phyloP scores from a whole-genome alignment of 2,329 filamentous ascomycete species.

The Gaeumannomyces tritici region DNA sequence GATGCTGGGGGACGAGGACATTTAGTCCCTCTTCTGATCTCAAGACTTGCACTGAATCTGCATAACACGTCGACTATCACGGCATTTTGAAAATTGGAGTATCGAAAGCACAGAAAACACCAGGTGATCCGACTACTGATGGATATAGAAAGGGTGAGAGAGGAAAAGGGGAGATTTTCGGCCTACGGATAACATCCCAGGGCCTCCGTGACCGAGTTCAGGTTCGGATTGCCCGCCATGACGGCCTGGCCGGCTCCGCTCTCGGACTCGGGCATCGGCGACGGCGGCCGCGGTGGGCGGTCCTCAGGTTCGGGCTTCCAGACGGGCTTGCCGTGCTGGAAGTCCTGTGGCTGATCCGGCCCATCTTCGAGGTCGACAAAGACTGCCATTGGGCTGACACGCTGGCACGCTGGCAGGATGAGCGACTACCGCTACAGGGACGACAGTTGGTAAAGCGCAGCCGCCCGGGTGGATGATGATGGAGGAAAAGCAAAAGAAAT shows the following conservation, averaged over 20 bases:
- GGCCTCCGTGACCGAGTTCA: conserved; percentile 50
- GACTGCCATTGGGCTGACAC: conserved; percentile 20
- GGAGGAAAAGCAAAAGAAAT: neutral
- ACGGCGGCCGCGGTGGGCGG: conserved; percentile 8
- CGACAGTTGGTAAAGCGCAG: conserved; percentile 2
- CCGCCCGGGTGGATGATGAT: neutral
- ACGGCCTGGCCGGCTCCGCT: conserved; percentile 17
- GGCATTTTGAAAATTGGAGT: neutral
- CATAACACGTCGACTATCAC: neutral
- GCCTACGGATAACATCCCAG: conserved; percentile 62
- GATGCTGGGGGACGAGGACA: conserved; percentile 45
- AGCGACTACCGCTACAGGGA: conserved; percentile 3
- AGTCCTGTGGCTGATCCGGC: conserved; percentile 15
- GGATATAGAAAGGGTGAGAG: neutral
- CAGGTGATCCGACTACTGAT: neutral
- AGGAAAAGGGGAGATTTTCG: conserved; percentile 19
- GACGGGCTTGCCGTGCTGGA: conserved; percentile 13
- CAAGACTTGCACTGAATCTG: neutral
- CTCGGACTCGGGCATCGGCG: conserved; percentile 2
- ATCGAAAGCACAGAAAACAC: neutral
- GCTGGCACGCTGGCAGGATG: neutral
- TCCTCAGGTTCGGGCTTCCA: conserved; percentile 10
- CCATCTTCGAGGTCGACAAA: conserved; percentile 23
- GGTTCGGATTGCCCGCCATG: conserved; percentile 38
- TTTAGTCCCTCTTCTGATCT: neutral